phyloP scores from a whole-genome alignment of 2,329 filamentous ascomycete species.

The Neodidymelliopsis sp. region DNA sequence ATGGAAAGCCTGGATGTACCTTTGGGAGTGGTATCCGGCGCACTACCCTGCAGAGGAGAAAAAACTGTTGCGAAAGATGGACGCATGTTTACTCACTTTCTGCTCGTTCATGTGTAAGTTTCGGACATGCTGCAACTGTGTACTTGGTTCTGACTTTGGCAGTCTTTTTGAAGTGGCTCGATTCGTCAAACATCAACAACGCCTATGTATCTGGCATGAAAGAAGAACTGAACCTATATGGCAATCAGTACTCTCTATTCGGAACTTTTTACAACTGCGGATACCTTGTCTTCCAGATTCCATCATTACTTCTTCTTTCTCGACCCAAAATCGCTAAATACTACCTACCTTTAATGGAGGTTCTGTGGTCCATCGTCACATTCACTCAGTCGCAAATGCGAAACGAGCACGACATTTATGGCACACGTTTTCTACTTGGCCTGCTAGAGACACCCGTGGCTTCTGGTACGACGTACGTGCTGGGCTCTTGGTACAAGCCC shows the following conservation, averaged over 20 bases:
- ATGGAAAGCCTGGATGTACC: conserved; percentile 50
- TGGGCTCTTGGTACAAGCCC: conserved; percentile 53
- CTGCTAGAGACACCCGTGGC: conserved; percentile 48
- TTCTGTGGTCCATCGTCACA: conserved; percentile 52
- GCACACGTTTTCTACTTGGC: conserved; percentile 50
- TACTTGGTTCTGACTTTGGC: conserved; percentile 6
- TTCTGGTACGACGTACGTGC: conserved; percentile 47
- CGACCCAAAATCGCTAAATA: conserved; percentile 47
- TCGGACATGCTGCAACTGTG: background rate
- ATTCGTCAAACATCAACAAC: conserved; percentile 55
- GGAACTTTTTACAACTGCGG: conserved; percentile 57
- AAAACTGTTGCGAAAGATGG: conserved; percentile 45
- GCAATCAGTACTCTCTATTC: conserved; percentile 64
- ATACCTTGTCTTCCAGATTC: conserved; percentile 51
- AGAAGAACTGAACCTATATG: conserved; percentile 48
- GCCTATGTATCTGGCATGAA: conserved; percentile 51
- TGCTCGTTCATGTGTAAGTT: conserved; percentile 50
- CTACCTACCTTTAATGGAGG: conserved; percentile 51
- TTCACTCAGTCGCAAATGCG: conserved; percentile 51
- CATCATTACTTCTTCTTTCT: conserved; percentile 49
- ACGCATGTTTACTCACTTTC: conserved; percentile 47
- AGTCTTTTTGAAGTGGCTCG: conserved; percentile 51
- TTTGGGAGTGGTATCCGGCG: conserved; percentile 50
- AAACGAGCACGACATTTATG: conserved; percentile 50
- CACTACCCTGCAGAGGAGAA: conserved; percentile 47